A percentile compares a stretch with the other conserved stretches of the same genome.
phyloP scores from a whole-genome alignment of 768 basidiomycete genomes.

The Macrocybe gigantea region DNA sequence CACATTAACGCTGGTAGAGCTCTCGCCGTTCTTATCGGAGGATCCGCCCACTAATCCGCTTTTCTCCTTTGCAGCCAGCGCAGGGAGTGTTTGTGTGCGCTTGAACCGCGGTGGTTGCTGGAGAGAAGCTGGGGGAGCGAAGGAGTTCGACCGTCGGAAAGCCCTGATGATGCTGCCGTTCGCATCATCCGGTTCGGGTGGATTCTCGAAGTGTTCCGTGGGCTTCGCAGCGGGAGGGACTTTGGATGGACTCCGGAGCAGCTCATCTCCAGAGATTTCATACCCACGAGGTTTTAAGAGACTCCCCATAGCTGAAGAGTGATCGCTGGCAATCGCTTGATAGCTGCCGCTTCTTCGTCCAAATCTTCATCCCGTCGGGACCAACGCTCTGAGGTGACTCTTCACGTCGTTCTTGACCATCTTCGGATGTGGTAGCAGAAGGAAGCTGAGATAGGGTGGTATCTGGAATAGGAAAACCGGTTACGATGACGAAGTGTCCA shows the following conservation, averaged over 20 bases:
- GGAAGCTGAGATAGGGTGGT: slow-evolving; percentile 14
- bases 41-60: slow-evolving; percentile 3
- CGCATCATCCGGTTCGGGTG: slow-evolving; percentile 7
- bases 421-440: slow-evolving; percentile 13
- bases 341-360: slow-evolving; percentile 53
- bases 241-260: slow-evolving; percentile 60
- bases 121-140: slow-evolving; percentile 33
- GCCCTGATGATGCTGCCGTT: slow-evolving; percentile 46
- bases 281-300: slow-evolving; percentile 67
- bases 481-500: too few species aligned
- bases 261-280: slow-evolving; percentile 49
- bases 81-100: slow-evolving; percentile 28
- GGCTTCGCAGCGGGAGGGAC: slow-evolving; percentile 11
- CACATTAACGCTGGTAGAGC: slow-evolving; percentile 10
- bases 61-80: slow-evolving; percentile 3
- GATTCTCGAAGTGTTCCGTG: slow-evolving; percentile 10
- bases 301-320: slow-evolving; percentile 67
- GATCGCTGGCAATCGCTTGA: slow-evolving; percentile 53
- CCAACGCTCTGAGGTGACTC: neutral
- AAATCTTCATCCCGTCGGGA: slow-evolving; percentile 24
- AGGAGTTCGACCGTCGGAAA: slow-evolving; percentile 62
- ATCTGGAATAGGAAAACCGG: slow-evolving; percentile 12
- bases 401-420: neutral
- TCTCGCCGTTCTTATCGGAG: slow-evolving; percentile 12
- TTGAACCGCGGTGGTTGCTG: slow-evolving; percentile 39